phyloP scores from a whole-genome alignment of 2,329 filamentous ascomycete species.

The Nemania bipapillata region DNA sequence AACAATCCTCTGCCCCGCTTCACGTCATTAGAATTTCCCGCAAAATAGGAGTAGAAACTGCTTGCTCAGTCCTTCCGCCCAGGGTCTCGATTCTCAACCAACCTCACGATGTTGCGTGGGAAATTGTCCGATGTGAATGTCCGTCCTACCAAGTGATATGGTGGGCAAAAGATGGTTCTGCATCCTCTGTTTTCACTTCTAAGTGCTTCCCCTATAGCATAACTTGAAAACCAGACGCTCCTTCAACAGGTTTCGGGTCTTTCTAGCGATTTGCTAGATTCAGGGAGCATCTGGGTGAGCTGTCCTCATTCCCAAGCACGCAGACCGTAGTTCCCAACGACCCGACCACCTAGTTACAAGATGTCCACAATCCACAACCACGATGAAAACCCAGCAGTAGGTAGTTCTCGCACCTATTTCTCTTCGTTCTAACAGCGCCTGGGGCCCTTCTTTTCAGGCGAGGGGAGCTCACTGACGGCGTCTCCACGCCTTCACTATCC shows the following conservation, averaged over 20 bases:
- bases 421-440: too few species aligned
- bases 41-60: not conserved
- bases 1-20: not conserved
- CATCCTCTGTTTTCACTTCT: not conserved
- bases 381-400: slow-evolving; percentile 11
- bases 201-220: not conserved
- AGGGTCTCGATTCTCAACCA: not conserved
- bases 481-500: not conserved
- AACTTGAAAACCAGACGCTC: not conserved
- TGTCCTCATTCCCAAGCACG: too few species aligned
- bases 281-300: too few species aligned
- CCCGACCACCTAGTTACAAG: not conserved
- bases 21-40: not conserved
- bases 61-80: not conserved
- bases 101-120: not conserved
- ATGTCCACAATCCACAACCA: not conserved
- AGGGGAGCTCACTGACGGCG: too few species aligned
- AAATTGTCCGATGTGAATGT: not conserved
- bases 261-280: not conserved
- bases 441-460: too few species aligned
- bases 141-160: not conserved
- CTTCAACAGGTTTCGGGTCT: not conserved
- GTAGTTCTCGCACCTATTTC: not conserved
- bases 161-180: not conserved
- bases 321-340: too few species aligned